phyloP scores from a whole-genome alignment of 2,329 filamentous ascomycete genomes.

The Coleophoma eucalyptorum region DNA sequence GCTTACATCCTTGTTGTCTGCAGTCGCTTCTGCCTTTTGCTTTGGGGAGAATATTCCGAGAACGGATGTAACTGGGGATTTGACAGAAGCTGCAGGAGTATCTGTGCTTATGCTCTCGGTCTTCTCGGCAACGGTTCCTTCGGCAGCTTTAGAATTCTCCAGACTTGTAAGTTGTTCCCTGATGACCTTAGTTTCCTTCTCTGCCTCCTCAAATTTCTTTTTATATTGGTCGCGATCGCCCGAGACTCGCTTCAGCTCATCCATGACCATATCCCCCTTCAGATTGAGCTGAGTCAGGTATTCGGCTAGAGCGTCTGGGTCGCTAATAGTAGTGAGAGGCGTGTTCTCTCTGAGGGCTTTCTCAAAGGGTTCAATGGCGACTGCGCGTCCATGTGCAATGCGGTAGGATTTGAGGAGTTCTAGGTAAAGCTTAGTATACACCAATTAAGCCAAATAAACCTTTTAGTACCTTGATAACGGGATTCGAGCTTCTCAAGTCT shows the following conservation, averaged over 20 bases:
- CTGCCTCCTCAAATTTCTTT: conserved; percentile 67
- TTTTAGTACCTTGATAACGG: conserved; percentile 71
- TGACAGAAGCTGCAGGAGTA: conserved; percentile 31
- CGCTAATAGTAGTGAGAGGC: conserved; percentile 81
- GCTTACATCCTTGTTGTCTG: conserved; percentile 28
- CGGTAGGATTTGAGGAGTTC: conserved; percentile 90
- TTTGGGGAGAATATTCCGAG: conserved; percentile 46
- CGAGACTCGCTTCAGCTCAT: conserved; percentile 85
- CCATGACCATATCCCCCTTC: conserved; percentile 89
- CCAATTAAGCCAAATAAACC: background rate
- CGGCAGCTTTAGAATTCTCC: conserved; percentile 36
- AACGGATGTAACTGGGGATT: conserved; percentile 44
- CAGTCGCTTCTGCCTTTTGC: conserved; percentile 33
- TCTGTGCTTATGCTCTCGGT: conserved; percentile 19
- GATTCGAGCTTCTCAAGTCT: conserved; percentile 88
- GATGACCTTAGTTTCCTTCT: conserved; percentile 58
- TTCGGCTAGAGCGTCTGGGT: conserved; percentile 80
- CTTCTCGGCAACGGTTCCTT: conserved; percentile 16
- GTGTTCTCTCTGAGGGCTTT: conserved; percentile 88
- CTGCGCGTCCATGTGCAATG: conserved; percentile 81
- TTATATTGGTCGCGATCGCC: conserved; percentile 77
- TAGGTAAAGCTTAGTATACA: conserved; percentile 29
- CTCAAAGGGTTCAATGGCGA: conserved; percentile 91
- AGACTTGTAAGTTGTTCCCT: conserved; percentile 60
- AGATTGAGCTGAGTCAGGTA: conserved; percentile 84